Evolutionary conservation across 2,329 filamentous ascomycete genomes (phyloP), one percentile per base, ranked within the genome.

Genomic region (Cryphonectria japonica): DNA sequence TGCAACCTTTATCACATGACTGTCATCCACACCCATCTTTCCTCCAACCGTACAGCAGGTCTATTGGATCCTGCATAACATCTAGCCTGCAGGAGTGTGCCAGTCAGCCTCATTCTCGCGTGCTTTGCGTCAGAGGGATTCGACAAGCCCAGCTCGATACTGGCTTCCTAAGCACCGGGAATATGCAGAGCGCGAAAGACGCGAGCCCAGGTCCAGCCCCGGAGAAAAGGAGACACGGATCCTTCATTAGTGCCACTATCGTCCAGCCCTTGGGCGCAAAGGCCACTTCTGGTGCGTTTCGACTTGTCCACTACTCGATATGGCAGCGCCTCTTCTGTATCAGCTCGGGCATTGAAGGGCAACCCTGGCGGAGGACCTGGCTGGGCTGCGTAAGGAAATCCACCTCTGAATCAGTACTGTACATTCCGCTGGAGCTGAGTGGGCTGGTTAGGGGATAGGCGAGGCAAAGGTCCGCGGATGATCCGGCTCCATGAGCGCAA

Each of bases 121-220:
- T 57, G 26, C n/a, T 57, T 7, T 22, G 26, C 1, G n/a, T 9
- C 52, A 3, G 32, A n/a, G 57, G 57, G 11, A 29, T 29, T 37
- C 34, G 9, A n/a, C 13, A 16, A n/a, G 46, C 29, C 59, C 32
- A 57, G 26, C 19, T 46, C 14, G n/a, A 3, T 50, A 22, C 22
- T n/a, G 46, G 46, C 4, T 26, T 46, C 61, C 61, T 64, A 46
- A 46, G 61, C 61, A 46, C 22, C 61, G 61, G 61, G 39, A 2
- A 43, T 64, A 64, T 6, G 61, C n/a, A 39, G n/a, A 37, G 37
- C 39, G 61, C 61, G 61, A 64, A 64, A 64, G 61, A 64, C 61
- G 61, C 61, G 61, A 64, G 39, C 19, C 46, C 37, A 29, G 14
- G n/a, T 19, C 32, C 7, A 22, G 16, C 26, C 26, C 26, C 26